These are phyloP conservation scores for Herpetospermum pedunculosum DNA, from an alignment of 306 rosid genomes.

Conservation along the genomic window DNA sequence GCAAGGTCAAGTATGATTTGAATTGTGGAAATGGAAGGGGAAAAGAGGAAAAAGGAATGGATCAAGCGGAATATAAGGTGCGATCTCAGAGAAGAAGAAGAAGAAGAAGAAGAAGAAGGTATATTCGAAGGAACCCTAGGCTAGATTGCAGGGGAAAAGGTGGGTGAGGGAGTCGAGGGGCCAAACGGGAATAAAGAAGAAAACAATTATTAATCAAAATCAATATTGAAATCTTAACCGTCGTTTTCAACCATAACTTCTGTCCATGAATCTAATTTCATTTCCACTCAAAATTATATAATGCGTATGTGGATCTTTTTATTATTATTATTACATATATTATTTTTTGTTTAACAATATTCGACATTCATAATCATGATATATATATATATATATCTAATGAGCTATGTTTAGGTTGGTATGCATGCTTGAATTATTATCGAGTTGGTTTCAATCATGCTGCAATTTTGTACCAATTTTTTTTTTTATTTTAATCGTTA, in stretches of 20 bases:
- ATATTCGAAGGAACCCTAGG: conserved; percentile 12
- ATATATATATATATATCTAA: too few species aligned
- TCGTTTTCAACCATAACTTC: background rate
- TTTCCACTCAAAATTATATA: too few species aligned
- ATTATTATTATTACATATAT: too few species aligned
- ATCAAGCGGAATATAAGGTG: background rate
- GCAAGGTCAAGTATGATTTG: background rate
- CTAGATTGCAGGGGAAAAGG: conserved; percentile 1
- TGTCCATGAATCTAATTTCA: background rate
- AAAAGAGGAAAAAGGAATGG: background rate
- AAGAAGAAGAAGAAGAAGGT: background rate
- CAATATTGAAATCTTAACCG: background rate
- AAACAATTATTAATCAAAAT: background rate
- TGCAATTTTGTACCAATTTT: too few species aligned
- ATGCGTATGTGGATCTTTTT: too few species aligned
- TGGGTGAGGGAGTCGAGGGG: background rate
- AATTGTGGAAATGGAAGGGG: background rate
- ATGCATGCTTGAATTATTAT: too few species aligned
- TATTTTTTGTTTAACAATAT: too few species aligned
- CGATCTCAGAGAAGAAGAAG: background rate
- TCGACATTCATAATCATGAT: too few species aligned
- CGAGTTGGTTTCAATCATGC: too few species aligned
- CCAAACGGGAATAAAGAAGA: too few species aligned
- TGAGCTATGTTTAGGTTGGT: too few species aligned
- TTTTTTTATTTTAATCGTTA: too few species aligned